Percentiles rank a stretch among this genome's conserved stretches.
Evolutionary conservation across 2,329 filamentous ascomycete genomes (phyloP).

Genomic region (Curvularia hawaiiensis): DNA sequence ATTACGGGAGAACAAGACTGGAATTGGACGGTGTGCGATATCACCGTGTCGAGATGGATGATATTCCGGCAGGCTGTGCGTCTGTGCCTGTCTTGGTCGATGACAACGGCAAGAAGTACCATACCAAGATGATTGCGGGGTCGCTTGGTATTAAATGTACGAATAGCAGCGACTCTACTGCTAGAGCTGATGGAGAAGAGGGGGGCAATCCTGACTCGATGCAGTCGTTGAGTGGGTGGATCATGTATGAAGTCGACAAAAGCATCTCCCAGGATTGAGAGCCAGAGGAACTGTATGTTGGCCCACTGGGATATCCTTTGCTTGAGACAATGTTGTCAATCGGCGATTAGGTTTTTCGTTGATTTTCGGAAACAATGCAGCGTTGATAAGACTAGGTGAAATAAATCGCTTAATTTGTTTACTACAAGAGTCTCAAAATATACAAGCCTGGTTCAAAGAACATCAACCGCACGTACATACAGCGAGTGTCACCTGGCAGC

Average conservation of each 20-base stretch:
- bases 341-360: not conserved
- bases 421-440: slow-evolving; percentile 16
- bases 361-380: not conserved
- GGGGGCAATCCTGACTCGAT: slow-evolving; percentile 10
- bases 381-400: not conserved
- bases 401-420: slow-evolving; percentile 14
- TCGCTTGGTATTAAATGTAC: slow-evolving; percentile 15
- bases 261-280: too few relatives aligned
- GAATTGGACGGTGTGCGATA: slow-evolving; percentile 11
- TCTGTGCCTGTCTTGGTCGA: slow-evolving; percentile 19
- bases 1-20: not conserved
- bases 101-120: slow-evolving; percentile 13
- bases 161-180: slow-evolving; percentile 3
- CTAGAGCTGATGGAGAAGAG: not conserved
- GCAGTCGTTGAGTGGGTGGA: slow-evolving; percentile 20
- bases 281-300: not conserved
- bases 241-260: slow-evolving; percentile 16
- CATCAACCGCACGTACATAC: slow-evolving; percentile 15
- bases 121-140: slow-evolving; percentile 22
- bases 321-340: too few relatives aligned
- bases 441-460: slow-evolving; percentile 13
- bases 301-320: not conserved
- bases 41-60: slow-evolving; percentile 4
- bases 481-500: slow-evolving; percentile 5
- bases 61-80: slow-evolving; percentile 13